phyloP scores from a whole-genome alignment of 2,329 filamentous ascomycete species.

The Aspergillus intermedius region DNA sequence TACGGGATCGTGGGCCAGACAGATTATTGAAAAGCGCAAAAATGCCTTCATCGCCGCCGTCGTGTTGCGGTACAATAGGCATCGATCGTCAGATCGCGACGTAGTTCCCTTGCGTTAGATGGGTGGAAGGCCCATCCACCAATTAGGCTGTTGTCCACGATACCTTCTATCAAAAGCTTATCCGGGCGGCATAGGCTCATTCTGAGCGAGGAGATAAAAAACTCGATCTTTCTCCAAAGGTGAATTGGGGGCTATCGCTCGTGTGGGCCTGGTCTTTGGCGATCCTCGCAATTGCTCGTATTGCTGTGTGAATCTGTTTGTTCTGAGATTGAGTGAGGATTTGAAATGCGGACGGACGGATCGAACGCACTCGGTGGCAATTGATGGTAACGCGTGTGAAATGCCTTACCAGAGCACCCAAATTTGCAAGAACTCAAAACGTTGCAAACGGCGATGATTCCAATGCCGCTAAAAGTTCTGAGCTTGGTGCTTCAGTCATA shows the following conservation, averaged over 20 bases:
- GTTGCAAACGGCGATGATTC: constrained; percentile 20
- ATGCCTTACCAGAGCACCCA: constrained; percentile 24
- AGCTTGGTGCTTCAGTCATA: constrained; percentile 22
- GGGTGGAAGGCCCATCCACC: constrained; percentile 28
- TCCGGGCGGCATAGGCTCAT: constrained; percentile 28
- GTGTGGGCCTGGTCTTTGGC: constrained; percentile 5
- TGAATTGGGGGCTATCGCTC: constrained; percentile 8
- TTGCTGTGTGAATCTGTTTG: constrained; percentile 19
- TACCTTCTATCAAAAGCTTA: constrained; percentile 28
- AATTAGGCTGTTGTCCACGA: constrained; percentile 27
- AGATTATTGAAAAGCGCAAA: constrained; percentile 23
- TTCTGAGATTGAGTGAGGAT: constrained; percentile 30
- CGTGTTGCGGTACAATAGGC: constrained; percentile 14
- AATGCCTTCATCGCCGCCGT: constrained; percentile 21
- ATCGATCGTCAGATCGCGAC: constrained; percentile 22
- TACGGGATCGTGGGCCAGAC: constrained; percentile 9
- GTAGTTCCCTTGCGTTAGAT: constrained; percentile 21
- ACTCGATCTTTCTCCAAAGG: constrained; percentile 22
- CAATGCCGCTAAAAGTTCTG: constrained; percentile 17
- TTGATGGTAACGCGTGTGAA: constrained; percentile 33
- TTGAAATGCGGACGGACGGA: constrained; percentile 27
- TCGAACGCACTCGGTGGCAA: constrained; percentile 25
- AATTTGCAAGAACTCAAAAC: constrained; percentile 22
- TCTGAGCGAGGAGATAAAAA: constrained; percentile 20
- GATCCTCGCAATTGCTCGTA: constrained; percentile 16